A percentile compares a stretch with the other conserved stretches of the same genome.
Evolutionary conservation across 768 basidiomycete species (phyloP).

Genomic region (Cubamyces lactineus): DNA sequence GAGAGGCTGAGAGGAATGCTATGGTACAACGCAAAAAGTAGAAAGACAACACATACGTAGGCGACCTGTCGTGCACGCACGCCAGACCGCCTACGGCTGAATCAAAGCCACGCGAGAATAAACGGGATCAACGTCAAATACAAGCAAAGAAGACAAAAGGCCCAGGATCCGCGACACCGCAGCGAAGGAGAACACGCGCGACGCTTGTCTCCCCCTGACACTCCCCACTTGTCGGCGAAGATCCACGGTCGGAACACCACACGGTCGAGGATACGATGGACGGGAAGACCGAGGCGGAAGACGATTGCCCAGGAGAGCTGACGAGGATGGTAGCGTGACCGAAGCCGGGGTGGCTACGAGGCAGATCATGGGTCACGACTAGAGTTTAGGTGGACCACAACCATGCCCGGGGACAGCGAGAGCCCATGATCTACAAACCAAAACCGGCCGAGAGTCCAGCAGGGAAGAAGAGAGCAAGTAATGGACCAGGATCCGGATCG

Average conservation of each 20-base stretch:
- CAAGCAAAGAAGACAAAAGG: not conserved
- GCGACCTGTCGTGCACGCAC: not conserved
- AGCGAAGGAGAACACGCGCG: not conserved
- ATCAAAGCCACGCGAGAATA: not conserved
- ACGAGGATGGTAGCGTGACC: not conserved
- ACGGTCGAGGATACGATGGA: not conserved
- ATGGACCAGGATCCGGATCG: slow-evolving; percentile 7
- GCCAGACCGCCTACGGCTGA: not conserved
- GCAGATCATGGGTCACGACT: not conserved
- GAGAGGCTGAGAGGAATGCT: not conserved
- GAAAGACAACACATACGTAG: not conserved
- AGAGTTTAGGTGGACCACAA: too few relatives aligned
- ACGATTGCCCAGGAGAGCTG: not conserved
- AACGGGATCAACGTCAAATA: too few relatives aligned
- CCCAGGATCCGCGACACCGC: not conserved
- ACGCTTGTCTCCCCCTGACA: not conserved
- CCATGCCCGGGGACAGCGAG: too few relatives aligned
- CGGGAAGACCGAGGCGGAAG: not conserved
- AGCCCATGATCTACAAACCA: too few relatives aligned
- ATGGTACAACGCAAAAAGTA: too few relatives aligned
- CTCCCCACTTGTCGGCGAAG: not conserved
- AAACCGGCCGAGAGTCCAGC: too few relatives aligned
- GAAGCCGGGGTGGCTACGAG: not conserved
- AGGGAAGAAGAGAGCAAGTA: not conserved
- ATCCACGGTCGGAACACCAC: not conserved